phyloP scores from a whole-genome alignment of 2,329 filamentous ascomycete species.

The Alternaria ethzedia region DNA sequence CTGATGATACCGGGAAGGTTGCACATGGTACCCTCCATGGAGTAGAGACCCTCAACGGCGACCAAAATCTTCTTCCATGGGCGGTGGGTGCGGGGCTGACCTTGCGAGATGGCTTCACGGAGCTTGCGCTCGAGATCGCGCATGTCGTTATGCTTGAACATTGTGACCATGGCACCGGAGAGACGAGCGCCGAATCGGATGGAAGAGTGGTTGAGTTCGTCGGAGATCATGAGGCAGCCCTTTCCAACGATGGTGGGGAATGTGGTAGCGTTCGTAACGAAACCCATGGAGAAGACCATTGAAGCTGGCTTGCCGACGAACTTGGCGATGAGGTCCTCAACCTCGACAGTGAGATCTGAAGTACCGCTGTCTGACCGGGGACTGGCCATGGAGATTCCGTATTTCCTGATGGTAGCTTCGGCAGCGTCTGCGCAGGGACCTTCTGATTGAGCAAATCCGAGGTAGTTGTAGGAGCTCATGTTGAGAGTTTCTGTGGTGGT shows the following conservation, averaged over 20 bases:
- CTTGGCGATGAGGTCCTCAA: conserved; percentile 84
- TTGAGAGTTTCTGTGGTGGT: conserved; percentile 94
- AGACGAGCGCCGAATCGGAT: conserved; percentile 94
- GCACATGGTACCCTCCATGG: conserved; percentile 99
- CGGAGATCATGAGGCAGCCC: conserved; percentile 92
- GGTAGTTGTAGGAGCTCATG: conserved; percentile 99
- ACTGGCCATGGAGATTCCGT: conserved; percentile 83
- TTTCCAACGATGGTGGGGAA: conserved; percentile 93
- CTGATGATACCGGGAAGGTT: conserved; percentile 89
- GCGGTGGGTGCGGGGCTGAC: conserved; percentile 95
- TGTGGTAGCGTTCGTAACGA: conserved; percentile 90
- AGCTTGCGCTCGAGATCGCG: conserved; percentile 81
- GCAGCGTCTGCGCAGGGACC: conserved; percentile 94
- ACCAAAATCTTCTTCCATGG: conserved; percentile 99
- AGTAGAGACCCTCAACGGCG: conserved; percentile 95
- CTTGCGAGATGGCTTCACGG: conserved; percentile 92
- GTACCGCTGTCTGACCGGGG: conserved; percentile 85
- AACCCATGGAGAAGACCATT: conserved; percentile 99
- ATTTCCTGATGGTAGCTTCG: conserved; percentile 82
- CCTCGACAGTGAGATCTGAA: conserved; percentile 83
- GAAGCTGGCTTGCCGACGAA: conserved; percentile 95
- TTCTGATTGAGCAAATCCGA: conserved; percentile 96
- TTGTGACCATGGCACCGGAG: conserved; percentile 91
- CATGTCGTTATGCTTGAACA: conserved; percentile 99
- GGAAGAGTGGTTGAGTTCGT: conserved; percentile 97